phyloP scores from a whole-genome alignment of 768 basidiomycete species.

The Phaeotremella skinneri region DNA sequence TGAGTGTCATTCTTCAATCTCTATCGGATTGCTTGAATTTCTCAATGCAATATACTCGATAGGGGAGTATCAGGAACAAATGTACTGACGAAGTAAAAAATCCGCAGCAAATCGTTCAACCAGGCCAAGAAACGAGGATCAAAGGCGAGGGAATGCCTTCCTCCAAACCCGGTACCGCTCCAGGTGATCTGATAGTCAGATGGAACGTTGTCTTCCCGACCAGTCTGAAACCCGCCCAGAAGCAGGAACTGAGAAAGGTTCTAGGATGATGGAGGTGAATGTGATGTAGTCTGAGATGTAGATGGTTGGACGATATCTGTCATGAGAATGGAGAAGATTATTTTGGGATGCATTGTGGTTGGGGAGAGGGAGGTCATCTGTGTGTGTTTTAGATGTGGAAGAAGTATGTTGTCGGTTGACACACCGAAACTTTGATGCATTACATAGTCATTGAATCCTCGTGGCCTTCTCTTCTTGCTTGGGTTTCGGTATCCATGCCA shows the following conservation, averaged over 20 bases:
- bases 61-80: neutral
- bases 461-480: too few relatives aligned
- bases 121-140: conserved; percentile 66
- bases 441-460: too few relatives aligned
- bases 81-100: neutral
- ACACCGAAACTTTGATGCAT: too few relatives aligned
- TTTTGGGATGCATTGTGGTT: too few relatives aligned
- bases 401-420: too few relatives aligned
- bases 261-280: conserved; percentile 32
- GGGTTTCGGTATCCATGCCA: too few relatives aligned
- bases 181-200: conserved; percentile 76
- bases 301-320: too few relatives aligned
- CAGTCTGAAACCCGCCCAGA: conserved; percentile 69
- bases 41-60: neutral
- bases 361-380: too few relatives aligned
- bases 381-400: too few relatives aligned
- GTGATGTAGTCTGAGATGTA: too few relatives aligned
- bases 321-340: too few relatives aligned
- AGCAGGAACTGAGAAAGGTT: conserved; percentile 72
- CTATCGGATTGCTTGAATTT: neutral
- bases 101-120: conserved; percentile 44
- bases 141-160: conserved; percentile 69
- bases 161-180: conserved; percentile 68
- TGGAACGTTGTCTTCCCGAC: conserved; percentile 82
- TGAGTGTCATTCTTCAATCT: conserved; percentile 25